Evolutionary conservation across 1,139 yeast species (phyloP).

Genomic region (Chernovozyma sophiae-reginae): DNA sequence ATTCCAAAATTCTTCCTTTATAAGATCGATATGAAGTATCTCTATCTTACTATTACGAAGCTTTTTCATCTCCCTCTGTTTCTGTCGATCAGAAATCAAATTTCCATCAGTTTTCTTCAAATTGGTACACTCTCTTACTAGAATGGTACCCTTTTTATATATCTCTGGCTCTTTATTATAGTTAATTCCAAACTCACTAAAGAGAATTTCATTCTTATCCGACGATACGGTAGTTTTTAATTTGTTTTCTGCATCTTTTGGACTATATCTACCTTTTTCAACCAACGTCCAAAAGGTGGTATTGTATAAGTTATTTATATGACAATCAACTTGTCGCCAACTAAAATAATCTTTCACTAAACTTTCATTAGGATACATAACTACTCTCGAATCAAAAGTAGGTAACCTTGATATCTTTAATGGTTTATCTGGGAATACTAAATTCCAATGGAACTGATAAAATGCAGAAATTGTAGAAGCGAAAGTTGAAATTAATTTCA

Average conservation of each 20-base stretch:
- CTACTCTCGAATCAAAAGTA: constrained; percentile 88
- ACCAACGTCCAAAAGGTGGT: constrained; percentile 92
- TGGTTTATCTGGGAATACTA: constrained; percentile 48
- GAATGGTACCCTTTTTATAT: constrained; percentile 79
- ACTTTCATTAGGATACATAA: constrained; percentile 65
- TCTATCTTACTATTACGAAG: constrained; percentile 46
- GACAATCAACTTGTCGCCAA: constrained; percentile 98
- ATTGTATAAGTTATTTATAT: constrained; percentile 88
- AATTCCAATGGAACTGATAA: constrained; percentile 66
- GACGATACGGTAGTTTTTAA: constrained; percentile 71
- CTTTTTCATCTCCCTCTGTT: constrained; percentile 45
- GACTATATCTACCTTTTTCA: constrained; percentile 59
- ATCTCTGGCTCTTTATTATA: constrained; percentile 89
- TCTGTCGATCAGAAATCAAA: constrained; percentile 40
- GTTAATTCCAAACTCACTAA: constrained; percentile 72
- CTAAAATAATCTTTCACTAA: constrained; percentile 74
- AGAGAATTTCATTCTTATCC: constrained; percentile 86
- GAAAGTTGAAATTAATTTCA: constrained; percentile 75
- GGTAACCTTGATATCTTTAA: constrained; percentile 52
- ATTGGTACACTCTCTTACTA: constrained; percentile 46
- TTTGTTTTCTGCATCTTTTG: constrained; percentile 73
- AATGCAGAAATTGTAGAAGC: constrained; percentile 78
- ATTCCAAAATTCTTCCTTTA: constrained; percentile 56
- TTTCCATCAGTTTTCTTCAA: constrained; percentile 9
- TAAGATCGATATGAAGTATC: constrained; percentile 52